phyloP scores from a whole-genome alignment of 2,329 filamentous ascomycete genomes.

The Sclerotinia spermophila region DNA sequence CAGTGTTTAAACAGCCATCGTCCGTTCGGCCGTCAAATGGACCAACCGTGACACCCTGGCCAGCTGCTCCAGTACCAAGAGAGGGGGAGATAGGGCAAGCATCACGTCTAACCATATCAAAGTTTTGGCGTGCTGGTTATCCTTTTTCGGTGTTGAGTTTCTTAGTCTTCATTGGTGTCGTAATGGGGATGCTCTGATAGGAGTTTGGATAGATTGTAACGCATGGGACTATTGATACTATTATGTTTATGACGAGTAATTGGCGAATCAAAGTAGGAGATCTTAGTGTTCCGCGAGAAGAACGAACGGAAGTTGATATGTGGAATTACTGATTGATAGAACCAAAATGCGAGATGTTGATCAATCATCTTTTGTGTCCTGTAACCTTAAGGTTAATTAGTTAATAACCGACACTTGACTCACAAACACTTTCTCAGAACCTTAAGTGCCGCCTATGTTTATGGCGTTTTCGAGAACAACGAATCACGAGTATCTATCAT shows the following conservation, averaged over 20 bases:
- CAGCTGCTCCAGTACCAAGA: conserved; percentile 23
- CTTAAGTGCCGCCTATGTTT: not conserved
- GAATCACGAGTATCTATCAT: not conserved
- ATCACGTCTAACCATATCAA: conserved; percentile 16
- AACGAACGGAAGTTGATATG: not conserved
- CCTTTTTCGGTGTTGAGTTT: conserved; percentile 23
- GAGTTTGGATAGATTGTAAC: not conserved
- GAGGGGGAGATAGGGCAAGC: conserved; percentile 31
- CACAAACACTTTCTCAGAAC: not conserved
- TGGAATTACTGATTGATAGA: not conserved
- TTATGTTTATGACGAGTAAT: not conserved
- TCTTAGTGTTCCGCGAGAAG: not conserved
- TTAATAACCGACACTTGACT: not conserved
- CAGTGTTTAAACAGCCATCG: conserved; percentile 23
- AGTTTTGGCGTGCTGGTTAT: conserved; percentile 20
- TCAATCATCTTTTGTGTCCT: not conserved
- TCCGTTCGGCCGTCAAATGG: conserved; percentile 19
- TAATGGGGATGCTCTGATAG: conserved; percentile 30
- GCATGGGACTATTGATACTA: not conserved
- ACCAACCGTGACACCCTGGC: conserved; percentile 27
- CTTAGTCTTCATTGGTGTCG: conserved; percentile 24
- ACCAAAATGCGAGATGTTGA: not conserved
- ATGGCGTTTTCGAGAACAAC: not conserved
- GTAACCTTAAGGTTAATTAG: too few species aligned
- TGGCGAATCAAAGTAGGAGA: not conserved